These are phyloP conservation scores for Penicillium manginii DNA, from an alignment of 495 filamentous ascomycete genomes.

Conservation along the genomic window DNA sequence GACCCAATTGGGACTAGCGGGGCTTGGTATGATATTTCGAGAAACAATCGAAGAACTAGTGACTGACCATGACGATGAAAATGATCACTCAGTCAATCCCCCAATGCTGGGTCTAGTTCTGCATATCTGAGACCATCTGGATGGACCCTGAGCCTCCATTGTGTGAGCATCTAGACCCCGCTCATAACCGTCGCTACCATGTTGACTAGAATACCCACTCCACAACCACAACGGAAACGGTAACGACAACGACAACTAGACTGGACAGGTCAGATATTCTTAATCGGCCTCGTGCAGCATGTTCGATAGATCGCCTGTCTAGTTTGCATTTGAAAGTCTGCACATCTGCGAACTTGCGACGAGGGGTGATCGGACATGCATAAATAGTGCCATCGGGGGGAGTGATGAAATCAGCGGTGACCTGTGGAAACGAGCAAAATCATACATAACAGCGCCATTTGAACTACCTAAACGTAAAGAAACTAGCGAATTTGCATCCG, in stretches of 20 bases:
- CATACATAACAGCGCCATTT: neutral
- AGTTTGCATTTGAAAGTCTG: slow-evolving; percentile 2
- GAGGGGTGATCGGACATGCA: slow-evolving; percentile 7
- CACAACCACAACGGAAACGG: too few species aligned
- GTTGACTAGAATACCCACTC: neutral
- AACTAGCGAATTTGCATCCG: too few species aligned
- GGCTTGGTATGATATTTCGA: too few species aligned
- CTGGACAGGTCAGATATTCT: neutral
- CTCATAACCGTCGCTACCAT: neutral
- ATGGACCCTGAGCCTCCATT: too few species aligned
- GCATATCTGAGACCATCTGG: too few species aligned
- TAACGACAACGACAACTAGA: neutral
- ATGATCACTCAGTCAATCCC: too few species aligned
- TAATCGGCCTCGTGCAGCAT: slow-evolving; percentile 3
- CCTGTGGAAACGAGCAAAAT: neutral
- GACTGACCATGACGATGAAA: too few species aligned
- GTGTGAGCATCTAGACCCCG: too few species aligned
- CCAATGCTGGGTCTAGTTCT: too few species aligned
- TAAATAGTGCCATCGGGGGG: neutral
- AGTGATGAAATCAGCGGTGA: slow-evolving; percentile 2
- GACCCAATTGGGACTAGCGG: too few species aligned
- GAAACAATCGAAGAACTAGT: too few species aligned
- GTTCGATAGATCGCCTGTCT: neutral
- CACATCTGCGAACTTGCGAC: neutral
- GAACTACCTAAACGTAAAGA: too few species aligned